Conservation (phyloP, 768 basidiomycete genomes). For the Mycena chlorophos region DNA sequence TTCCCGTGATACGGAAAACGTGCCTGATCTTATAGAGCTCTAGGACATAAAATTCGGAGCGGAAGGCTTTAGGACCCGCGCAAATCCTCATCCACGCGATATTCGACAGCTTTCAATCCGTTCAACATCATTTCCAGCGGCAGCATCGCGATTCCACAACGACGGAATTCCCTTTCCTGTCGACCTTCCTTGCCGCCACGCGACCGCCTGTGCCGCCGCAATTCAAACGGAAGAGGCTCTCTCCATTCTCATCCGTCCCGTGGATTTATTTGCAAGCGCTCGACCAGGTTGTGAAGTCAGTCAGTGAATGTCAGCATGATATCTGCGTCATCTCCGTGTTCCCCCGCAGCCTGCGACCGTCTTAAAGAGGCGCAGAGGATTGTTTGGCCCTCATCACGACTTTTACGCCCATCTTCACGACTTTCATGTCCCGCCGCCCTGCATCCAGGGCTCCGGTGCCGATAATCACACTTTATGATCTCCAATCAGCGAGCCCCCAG, state of each 20-base stretch:
- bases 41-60: too few relatives aligned
- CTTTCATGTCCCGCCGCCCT: constrained; percentile 16
- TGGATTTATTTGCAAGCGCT: not conserved
- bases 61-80: too few relatives aligned
- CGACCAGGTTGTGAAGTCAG: not conserved
- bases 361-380: constrained; percentile 5
- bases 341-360: not conserved
- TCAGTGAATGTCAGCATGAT: constrained; percentile 11
- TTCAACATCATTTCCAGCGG: too few relatives aligned
- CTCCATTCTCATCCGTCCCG: not conserved
- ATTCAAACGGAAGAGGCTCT: not conserved
- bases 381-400: not conserved
- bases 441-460: constrained; percentile 15
- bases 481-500: constrained; percentile 20
- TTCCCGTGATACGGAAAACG: too few relatives aligned
- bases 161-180: not conserved
- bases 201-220: not conserved
- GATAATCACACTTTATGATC: constrained; percentile 19
- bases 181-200: not conserved
- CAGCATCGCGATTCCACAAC: not conserved
- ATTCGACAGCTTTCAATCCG: too few relatives aligned
- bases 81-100: too few relatives aligned
- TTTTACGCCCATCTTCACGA: not conserved
- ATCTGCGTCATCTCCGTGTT: constrained; percentile 4
- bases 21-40: too few relatives aligned